Evolutionary conservation across 1,139 yeast species (phyloP).

Genomic region (Candida albicans): DNA sequence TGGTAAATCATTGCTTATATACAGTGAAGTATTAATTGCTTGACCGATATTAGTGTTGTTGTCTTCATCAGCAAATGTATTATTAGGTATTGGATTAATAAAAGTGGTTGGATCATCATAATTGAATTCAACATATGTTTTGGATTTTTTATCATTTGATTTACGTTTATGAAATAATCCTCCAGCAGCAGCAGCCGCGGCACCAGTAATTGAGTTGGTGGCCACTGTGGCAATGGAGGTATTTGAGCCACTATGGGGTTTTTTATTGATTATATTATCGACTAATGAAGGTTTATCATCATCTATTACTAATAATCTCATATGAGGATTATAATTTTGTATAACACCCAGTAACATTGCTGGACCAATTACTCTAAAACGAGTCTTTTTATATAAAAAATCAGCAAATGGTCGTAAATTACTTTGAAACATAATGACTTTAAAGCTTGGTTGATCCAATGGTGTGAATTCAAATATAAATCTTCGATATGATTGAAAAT

Average conservation of each 20-base stretch:
- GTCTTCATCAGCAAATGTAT: conserved; percentile 13
- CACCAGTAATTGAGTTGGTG: too few species aligned
- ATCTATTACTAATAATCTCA: conserved; percentile 38
- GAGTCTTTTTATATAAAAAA: conserved; percentile 36
- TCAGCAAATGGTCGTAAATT: conserved; percentile 43
- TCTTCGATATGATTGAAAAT: conserved; percentile 29
- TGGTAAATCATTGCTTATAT: conserved; percentile 36
- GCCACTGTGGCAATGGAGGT: too few species aligned
- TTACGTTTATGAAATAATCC: conserved; percentile 23
- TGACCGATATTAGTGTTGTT: background rate
- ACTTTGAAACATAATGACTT: conserved; percentile 35
- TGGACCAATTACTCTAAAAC: conserved; percentile 44
- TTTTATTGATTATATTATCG: conserved; percentile 35
- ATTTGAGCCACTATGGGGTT: conserved; percentile 22
- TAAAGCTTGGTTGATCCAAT: conserved; percentile 16
- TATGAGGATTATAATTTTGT: conserved; percentile 32
- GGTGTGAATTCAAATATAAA: conserved; percentile 22
- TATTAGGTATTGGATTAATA: conserved; percentile 35
- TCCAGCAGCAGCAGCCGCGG: too few species aligned
- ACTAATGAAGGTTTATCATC: conserved; percentile 36
- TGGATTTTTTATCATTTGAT: conserved; percentile 1
- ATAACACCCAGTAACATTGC: conserved; percentile 32
- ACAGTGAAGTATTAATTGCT: conserved; percentile 10
- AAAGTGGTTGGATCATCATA: conserved; percentile 15
- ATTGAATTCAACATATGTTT: conserved; percentile 7